Evolutionary conservation across 148 eudicot genomes (phyloP).

Genomic region (Talinum fruticosum): DNA sequence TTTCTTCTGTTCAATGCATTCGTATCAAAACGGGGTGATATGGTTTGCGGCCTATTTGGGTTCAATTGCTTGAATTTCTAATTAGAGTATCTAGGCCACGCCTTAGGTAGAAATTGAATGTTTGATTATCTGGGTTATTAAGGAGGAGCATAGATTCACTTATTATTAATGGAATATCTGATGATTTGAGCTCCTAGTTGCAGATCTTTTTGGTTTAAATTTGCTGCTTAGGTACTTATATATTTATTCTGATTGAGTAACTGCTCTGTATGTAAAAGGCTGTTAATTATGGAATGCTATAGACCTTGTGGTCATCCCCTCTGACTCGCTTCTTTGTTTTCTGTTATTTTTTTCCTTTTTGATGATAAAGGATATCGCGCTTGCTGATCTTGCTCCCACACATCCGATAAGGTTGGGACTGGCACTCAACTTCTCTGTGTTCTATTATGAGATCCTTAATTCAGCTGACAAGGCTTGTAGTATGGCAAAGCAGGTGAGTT

Average conservation of each 20-base stretch:
- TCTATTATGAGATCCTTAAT: constrained; percentile 55
- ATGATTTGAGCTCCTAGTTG: too few relatives aligned
- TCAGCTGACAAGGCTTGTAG: constrained; percentile 54
- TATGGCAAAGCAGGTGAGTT: constrained; percentile 48
- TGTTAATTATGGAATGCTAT: background rate
- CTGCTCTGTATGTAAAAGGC: background rate
- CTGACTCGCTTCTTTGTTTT: constrained; percentile 4
- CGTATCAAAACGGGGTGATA: too few relatives aligned
- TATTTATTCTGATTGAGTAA: background rate
- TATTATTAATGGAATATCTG: too few relatives aligned
- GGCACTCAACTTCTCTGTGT: constrained; percentile 51
- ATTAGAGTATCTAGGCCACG: too few relatives aligned
- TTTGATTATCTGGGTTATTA: too few relatives aligned
- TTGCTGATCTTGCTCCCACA: constrained; percentile 47
- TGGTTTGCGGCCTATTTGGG: too few relatives aligned
- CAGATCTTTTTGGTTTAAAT: too few relatives aligned
- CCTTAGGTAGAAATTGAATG: too few relatives aligned
- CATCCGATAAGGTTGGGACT: constrained; percentile 56
- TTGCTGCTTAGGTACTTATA: background rate
- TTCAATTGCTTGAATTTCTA: background rate
- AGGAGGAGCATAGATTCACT: too few relatives aligned
- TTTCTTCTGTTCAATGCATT: background rate
- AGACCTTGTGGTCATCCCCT: background rate
- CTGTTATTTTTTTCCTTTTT: background rate
- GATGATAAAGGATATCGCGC: constrained; percentile 40